A percentile compares a stretch with the other conserved stretches of the same genome.
Conservation (phyloP, 1,139 yeast genomes). For the Trichomonascaceae sp. region DNA sequence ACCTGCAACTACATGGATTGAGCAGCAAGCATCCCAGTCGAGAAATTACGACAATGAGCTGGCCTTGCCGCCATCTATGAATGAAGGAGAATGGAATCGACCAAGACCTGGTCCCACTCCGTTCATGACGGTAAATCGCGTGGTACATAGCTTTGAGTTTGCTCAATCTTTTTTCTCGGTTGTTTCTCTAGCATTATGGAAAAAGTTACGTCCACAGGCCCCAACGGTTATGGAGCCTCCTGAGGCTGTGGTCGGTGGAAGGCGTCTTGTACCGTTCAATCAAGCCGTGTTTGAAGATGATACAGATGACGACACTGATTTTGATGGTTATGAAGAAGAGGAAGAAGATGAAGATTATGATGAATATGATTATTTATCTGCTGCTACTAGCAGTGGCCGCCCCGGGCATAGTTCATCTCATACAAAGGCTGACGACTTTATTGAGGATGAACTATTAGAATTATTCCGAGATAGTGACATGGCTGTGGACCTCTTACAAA, state of each 20-base stretch:
- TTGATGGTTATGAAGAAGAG: conserved; percentile 13
- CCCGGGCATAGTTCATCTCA: conserved; percentile 1
- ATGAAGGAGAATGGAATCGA: conserved; percentile 1
- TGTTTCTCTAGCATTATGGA: neutral
- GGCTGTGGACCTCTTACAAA: conserved; percentile 10
- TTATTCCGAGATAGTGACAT: conserved; percentile 6
- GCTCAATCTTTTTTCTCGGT: conserved; percentile 6
- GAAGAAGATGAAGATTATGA: conserved; percentile 12
- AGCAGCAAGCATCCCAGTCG: conserved; percentile 21
- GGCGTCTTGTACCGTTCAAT: conserved; percentile 2
- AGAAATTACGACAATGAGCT: conserved; percentile 3
- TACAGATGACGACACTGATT: conserved; percentile 18
- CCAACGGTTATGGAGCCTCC: neutral
- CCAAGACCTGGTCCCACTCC: conserved; percentile 5
- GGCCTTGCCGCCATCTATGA: conserved; percentile 1
- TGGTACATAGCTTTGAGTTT: conserved; percentile 19
- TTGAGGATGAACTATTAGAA: conserved; percentile 8
- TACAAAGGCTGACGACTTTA: conserved; percentile 6
- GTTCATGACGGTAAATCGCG: conserved; percentile 14
- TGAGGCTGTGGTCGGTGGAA: neutral
- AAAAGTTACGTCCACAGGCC: neutral
- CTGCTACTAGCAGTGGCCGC: neutral
- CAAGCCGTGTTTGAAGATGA: conserved; percentile 18
- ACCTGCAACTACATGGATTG: conserved; percentile 57
- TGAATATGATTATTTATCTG: conserved; percentile 10